Conservation (phyloP, 225 moss, liverwort and hornwort genomes). For the Antitrichia curtipendula region DNA sequence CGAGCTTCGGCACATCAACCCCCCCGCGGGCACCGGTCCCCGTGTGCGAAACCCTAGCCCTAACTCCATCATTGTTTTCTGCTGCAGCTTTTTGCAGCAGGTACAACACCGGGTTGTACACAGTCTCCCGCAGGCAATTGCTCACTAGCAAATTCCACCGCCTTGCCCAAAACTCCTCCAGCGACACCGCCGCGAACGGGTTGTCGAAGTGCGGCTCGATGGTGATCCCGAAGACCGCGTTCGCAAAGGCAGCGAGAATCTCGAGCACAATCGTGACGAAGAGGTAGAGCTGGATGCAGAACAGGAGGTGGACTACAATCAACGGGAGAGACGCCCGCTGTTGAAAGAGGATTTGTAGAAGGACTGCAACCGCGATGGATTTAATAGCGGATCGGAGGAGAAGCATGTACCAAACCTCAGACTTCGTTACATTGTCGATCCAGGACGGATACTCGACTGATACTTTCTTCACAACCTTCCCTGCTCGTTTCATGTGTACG, state of each 20-base stretch:
- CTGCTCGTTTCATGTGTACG: constrained; percentile 20
- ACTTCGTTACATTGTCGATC: constrained; percentile 7
- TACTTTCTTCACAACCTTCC: constrained; percentile 16
- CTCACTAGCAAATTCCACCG: constrained; percentile 50
- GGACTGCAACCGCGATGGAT: background rate
- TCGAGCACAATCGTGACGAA: constrained; percentile 38
- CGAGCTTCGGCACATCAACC: background rate
- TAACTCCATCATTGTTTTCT: background rate
- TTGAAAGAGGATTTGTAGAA: background rate
- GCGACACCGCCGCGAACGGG: constrained; percentile 28
- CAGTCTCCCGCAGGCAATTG: constrained; percentile 23
- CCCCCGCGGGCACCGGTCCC: background rate
- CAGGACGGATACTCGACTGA: background rate
- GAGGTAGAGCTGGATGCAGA: constrained; percentile 36
- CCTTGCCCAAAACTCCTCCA: constrained; percentile 56
- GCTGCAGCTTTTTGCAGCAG: background rate
- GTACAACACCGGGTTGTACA: constrained; percentile 15
- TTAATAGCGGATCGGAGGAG: constrained; percentile 21
- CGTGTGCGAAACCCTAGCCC: background rate
- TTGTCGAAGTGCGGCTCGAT: constrained; percentile 53
- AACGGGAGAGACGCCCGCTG: background rate
- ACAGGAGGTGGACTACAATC: constrained; percentile 3
- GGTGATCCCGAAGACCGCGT: constrained; percentile 1
- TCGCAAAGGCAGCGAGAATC: constrained; percentile 15
- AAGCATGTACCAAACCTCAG: constrained; percentile 36